Percentiles rank a stretch among this genome's conserved stretches.
phyloP scores from a whole-genome alignment of 371 early-diverging fungal genomes.

The Apophysomyces ossiformis region DNA sequence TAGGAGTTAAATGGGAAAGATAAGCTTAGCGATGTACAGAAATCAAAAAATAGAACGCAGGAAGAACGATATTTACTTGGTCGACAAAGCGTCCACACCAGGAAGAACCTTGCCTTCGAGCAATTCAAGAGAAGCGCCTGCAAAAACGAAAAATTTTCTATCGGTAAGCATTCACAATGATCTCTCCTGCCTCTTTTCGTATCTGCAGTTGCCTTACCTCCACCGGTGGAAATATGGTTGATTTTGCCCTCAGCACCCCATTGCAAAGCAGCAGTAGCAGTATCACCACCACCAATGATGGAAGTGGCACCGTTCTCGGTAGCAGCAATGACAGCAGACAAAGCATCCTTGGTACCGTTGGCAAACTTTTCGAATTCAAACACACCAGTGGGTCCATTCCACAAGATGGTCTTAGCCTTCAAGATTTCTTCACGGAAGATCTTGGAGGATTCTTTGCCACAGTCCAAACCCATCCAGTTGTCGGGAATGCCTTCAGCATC shows the following conservation, averaged over 20 bases:
- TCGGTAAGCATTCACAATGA: too few relatives aligned
- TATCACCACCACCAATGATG: constrained; percentile 94
- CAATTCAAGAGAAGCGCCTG: constrained; percentile 91
- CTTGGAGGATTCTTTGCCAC: constrained; percentile 86
- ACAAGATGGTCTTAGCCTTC: constrained; percentile 92
- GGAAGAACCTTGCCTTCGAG: constrained; percentile 92
- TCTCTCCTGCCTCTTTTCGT: too few relatives aligned
- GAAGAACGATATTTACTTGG: constrained; percentile 30
- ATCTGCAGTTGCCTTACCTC: constrained; percentile 48
- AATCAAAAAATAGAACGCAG: background rate
- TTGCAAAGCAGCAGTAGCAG: constrained; percentile 96
- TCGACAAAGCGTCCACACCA: constrained; percentile 90
- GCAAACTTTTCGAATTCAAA: constrained; percentile 97
- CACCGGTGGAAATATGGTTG: constrained; percentile 97
- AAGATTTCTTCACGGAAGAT: constrained; percentile 75
- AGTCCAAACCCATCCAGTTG: constrained; percentile 93
- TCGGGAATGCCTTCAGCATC: constrained; percentile 90
- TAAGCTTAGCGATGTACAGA: background rate
- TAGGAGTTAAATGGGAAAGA: too few relatives aligned
- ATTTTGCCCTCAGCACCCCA: constrained; percentile 86
- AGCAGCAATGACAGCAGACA: constrained; percentile 87
- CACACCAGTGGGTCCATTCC: constrained; percentile 99
- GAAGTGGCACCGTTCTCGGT: constrained; percentile 77
- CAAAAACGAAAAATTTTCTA: background rate
- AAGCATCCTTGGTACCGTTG: constrained; percentile 83